phyloP scores from a whole-genome alignment of 331 rosid genomes.

The Pyracantha coccinea region DNA sequence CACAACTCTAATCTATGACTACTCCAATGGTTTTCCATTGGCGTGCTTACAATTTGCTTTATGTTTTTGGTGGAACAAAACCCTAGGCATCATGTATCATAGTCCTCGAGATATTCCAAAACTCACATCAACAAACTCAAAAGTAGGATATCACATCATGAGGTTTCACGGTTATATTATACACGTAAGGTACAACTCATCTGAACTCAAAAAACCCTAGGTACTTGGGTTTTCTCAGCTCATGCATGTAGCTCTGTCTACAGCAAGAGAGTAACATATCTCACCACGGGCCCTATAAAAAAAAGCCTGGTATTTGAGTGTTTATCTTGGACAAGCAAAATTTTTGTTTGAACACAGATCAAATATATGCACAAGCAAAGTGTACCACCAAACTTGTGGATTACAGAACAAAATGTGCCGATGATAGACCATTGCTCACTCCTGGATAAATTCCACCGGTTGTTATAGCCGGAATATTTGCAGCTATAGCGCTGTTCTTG shows the following conservation, averaged over 20 bases:
- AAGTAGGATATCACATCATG: neutral
- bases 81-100: neutral
- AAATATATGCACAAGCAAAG: neutral
- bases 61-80: neutral
- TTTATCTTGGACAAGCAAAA: neutral
- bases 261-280: neutral
- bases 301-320: neutral
- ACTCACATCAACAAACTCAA: neutral
- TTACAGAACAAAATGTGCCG: slow-evolving; percentile 24
- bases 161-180: neutral
- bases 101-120: neutral
- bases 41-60: neutral
- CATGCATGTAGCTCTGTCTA: neutral
- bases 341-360: neutral
- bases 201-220: neutral
- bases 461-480: slow-evolving; percentile 79
- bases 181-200: neutral
- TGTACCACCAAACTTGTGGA: slow-evolving; percentile 4
- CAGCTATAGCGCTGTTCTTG: slow-evolving; percentile 47
- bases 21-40: neutral
- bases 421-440: slow-evolving; percentile 82
- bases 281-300: neutral
- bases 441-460: slow-evolving; percentile 92
- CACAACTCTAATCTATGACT: neutral
- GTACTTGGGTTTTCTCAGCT: neutral